Evolutionary conservation across 73 alveolate species (phyloP).

Genomic region (Tetrahymena elliotti): DNA sequence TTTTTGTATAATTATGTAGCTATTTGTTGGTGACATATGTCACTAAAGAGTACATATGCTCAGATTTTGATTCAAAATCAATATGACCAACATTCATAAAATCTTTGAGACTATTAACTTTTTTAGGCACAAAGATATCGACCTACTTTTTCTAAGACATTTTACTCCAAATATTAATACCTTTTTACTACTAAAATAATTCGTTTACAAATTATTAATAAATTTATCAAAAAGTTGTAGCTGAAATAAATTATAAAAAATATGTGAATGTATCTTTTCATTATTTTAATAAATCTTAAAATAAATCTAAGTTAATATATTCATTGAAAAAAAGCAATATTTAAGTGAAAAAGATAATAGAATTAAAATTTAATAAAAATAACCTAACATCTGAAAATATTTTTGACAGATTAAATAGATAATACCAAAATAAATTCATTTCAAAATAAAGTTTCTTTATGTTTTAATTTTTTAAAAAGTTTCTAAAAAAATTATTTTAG

Average conservation of each 20-base stretch:
- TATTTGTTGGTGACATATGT: neutral
- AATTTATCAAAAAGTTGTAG: neutral
- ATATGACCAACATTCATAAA: neutral
- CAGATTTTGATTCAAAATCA: neutral
- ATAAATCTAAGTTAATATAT: no score
- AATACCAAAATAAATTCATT: no score
- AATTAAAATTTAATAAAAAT: no score
- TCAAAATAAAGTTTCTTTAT: no score
- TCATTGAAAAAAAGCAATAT: neutral
- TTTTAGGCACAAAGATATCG: neutral
- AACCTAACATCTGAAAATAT: no score
- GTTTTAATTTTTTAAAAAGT: no score
- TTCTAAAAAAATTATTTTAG: no score
- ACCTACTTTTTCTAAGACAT: neutral
- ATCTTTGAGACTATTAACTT: neutral
- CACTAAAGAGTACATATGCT: neutral
- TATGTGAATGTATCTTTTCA: neutral
- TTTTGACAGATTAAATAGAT: no score
- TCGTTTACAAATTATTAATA: neutral
- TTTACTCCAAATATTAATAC: neutral
- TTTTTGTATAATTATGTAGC: neutral
- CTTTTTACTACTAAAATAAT: neutral
- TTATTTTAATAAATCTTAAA: no score
- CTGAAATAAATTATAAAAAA: neutral
- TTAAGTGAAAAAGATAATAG: neutral